Evolutionary conservation across 1,284 basidiomycete species (phyloP).

Genomic region (Chalciporus sp.): DNA sequence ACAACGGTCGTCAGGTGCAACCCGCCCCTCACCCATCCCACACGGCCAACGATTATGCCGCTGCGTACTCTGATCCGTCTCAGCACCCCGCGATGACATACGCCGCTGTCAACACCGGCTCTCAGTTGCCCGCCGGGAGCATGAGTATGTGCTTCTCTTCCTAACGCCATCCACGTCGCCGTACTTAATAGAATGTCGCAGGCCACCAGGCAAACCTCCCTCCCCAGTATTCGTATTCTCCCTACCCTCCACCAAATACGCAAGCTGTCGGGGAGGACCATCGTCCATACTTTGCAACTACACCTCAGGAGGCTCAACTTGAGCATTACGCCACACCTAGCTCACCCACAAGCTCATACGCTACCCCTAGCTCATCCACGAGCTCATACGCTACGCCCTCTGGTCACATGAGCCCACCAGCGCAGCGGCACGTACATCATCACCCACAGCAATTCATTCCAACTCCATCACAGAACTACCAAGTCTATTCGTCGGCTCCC

Average conservation of each 20-base stretch:
- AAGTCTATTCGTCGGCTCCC: constrained; percentile 41
- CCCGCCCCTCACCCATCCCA: constrained; percentile 20
- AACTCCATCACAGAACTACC: constrained; percentile 53
- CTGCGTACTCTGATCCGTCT: constrained; percentile 28
- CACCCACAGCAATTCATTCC: constrained; percentile 48
- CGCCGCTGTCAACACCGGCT: constrained; percentile 26
- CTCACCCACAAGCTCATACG: constrained; percentile 27
- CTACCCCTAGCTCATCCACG: constrained; percentile 23
- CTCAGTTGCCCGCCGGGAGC: constrained; percentile 21
- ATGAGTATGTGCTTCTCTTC: constrained; percentile 26
- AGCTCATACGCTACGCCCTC: constrained; percentile 27
- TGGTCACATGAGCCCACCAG: constrained; percentile 35
- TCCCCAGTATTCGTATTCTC: constrained; percentile 23
- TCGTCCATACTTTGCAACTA: constrained; percentile 29
- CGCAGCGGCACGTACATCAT: constrained; percentile 31
- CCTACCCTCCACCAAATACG: constrained; percentile 25
- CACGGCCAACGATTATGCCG: constrained; percentile 21
- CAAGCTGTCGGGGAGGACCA: constrained; percentile 22
- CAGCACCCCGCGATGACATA: constrained; percentile 29
- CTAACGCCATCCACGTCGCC: constrained; percentile 1
- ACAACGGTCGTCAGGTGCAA: constrained; percentile 21
- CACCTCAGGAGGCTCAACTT: constrained; percentile 17
- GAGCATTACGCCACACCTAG: constrained; percentile 25
- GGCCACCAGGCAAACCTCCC: constrained; percentile 21
- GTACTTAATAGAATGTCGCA: constrained; percentile 15